phyloP scores from a whole-genome alignment of 169 alveolate species.

The Babesia ovata region DNA sequence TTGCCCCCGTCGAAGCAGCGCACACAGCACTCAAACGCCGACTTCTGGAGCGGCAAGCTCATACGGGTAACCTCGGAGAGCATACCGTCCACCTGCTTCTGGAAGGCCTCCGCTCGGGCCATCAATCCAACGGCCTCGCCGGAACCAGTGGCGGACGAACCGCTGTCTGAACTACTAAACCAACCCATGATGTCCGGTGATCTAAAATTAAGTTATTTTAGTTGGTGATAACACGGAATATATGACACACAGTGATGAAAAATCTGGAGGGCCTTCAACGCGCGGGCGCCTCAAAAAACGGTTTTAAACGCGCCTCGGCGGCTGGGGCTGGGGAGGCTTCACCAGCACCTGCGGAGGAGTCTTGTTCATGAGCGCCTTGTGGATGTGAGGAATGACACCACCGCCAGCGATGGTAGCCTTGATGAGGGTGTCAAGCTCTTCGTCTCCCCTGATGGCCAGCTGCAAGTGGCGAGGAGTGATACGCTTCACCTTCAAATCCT shows the following conservation, averaged over 20 bases:
- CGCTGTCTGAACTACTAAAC: conserved; percentile 25
- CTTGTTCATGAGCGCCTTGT: conserved; percentile 89
- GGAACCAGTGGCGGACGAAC: conserved; percentile 34
- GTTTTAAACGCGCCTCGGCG: conserved; percentile 61
- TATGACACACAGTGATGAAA: conserved; percentile 34
- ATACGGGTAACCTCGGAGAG: conserved; percentile 72
- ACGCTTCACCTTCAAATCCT: conserved; percentile 96
- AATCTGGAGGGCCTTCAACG: conserved; percentile 16
- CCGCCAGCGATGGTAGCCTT: conserved; percentile 99
- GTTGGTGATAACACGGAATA: not conserved
- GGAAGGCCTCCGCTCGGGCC: conserved; percentile 76
- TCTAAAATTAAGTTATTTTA: not conserved
- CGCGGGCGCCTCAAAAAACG: not conserved
- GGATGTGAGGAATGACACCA: conserved; percentile 99
- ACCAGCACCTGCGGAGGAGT: conserved; percentile 78
- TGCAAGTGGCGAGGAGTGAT: conserved; percentile 96
- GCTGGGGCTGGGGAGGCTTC: conserved; percentile 74
- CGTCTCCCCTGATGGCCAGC: conserved; percentile 97
- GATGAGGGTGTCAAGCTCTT: conserved; percentile 95
- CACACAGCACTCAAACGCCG: conserved; percentile 73
- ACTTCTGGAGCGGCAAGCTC: conserved; percentile 77
- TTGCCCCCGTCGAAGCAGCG: conserved; percentile 73
- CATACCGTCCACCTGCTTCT: conserved; percentile 71
- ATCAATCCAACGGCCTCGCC: conserved; percentile 57
- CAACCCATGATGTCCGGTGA: conserved; percentile 43